Conservation (phyloP, 805 yeast species). For the Kluyveromyces lactis region DNA sequence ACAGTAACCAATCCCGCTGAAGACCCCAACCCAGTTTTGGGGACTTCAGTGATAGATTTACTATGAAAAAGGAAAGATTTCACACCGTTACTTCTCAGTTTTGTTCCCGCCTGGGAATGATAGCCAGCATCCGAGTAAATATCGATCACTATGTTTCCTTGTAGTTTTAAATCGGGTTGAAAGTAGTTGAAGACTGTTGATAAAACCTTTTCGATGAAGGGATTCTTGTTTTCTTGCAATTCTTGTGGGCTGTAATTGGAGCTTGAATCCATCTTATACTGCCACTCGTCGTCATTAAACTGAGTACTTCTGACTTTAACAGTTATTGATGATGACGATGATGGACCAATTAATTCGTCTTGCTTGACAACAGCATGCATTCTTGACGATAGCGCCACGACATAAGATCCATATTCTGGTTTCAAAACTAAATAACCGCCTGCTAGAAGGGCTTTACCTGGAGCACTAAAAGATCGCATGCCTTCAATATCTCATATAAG, state of each 20-base stretch:
- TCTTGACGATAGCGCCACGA: constrained; percentile 79
- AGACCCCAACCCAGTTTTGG: constrained; percentile 94
- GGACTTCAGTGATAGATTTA: constrained; percentile 54
- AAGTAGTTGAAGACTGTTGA: constrained; percentile 47
- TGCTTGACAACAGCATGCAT: constrained; percentile 63
- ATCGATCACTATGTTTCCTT: constrained; percentile 39
- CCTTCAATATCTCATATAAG: constrained; percentile 4
- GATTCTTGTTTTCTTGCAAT: constrained; percentile 40
- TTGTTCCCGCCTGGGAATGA: constrained; percentile 62
- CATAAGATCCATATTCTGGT: constrained; percentile 65
- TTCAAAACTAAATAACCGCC: constrained; percentile 93
- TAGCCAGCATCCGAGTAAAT: constrained; percentile 83
- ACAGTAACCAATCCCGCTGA: constrained; percentile 90
- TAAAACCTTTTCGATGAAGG: constrained; percentile 65
- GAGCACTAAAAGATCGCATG: constrained; percentile 65
- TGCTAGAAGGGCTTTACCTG: constrained; percentile 89
- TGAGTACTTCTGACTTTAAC: constrained; percentile 66
- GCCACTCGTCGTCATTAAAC: constrained; percentile 65
- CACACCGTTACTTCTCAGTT: constrained; percentile 26
- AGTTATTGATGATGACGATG: constrained; percentile 10
- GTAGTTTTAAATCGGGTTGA: constrained; percentile 21
- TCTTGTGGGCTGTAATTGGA: constrained; percentile 20
- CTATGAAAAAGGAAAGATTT: constrained; percentile 53
- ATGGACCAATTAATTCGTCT: constrained; percentile 3
- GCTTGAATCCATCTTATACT: constrained; percentile 31